phyloP scores from a whole-genome alignment of 768 basidiomycete genomes.

The Trametes villosa region DNA sequence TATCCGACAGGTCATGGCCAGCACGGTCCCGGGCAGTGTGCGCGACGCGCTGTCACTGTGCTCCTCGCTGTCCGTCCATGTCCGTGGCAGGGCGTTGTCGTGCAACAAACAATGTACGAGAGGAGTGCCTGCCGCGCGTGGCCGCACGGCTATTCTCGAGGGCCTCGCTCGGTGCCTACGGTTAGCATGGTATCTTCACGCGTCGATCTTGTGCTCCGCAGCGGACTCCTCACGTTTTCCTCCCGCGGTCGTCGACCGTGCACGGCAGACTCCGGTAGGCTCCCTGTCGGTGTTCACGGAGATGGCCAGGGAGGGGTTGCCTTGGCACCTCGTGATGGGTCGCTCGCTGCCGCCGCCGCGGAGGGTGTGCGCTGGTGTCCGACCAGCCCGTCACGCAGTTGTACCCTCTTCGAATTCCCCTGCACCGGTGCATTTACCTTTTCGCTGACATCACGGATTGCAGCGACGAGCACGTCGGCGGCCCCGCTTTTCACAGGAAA shows the following conservation, averaged over 20 bases:
- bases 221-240: background rate
- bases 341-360: conserved; percentile 3
- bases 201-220: conserved; percentile 4
- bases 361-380: background rate
- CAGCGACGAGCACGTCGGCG: background rate
- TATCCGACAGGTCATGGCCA: background rate
- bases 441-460: conserved; percentile 2
- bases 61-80: background rate
- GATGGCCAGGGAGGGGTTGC: conserved; percentile 8
- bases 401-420: background rate
- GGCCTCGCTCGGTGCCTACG: background rate
- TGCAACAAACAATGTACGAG: background rate
- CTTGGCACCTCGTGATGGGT: conserved; percentile 8
- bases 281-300: conserved; percentile 12
- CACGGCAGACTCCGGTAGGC: background rate
- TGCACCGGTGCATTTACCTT: background rate
- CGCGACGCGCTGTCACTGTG: background rate
- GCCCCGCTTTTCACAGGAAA: conserved; percentile 3
- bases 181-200: background rate
- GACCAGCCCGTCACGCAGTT: background rate
- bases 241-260: background rate
- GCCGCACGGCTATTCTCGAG: background rate
- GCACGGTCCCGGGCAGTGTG: background rate
- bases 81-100: too few species aligned
- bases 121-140: background rate